phyloP scores from a whole-genome alignment of 2,329 filamentous ascomycete genomes.

The Alternaria burnsii region DNA sequence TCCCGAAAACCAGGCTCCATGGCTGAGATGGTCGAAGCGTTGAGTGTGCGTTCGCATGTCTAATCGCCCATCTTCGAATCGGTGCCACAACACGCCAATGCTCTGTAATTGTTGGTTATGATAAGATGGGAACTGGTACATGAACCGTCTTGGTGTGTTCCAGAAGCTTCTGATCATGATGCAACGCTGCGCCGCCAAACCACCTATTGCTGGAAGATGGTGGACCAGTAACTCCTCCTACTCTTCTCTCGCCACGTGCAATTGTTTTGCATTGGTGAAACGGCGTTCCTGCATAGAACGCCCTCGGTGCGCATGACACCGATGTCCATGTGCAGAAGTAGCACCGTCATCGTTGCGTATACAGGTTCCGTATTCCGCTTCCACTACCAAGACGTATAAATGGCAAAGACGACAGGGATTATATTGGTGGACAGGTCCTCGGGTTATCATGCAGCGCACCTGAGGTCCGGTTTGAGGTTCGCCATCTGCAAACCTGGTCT shows the following conservation, averaged over 20 bases:
- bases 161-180: slow-evolving; percentile 9
- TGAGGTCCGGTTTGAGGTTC: not conserved
- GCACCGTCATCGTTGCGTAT: not conserved
- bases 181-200: not conserved
- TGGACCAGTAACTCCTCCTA: not conserved
- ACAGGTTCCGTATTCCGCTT: slow-evolving; percentile 10
- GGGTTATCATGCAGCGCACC: not conserved
- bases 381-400: not conserved
- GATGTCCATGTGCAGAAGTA: not conserved
- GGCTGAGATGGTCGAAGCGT: slow-evolving; percentile 1
- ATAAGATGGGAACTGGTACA: not conserved
- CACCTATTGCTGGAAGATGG: slow-evolving; percentile 10
- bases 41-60: slow-evolving; percentile 3
- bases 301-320: not conserved
- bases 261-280: slow-evolving; percentile 11
- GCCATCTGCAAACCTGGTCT: not conserved
- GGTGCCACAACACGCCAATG: slow-evolving; percentile 8
- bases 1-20: slow-evolving; percentile 15
- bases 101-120: not conserved
- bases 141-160: slow-evolving; percentile 11
- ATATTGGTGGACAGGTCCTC: slow-evolving; percentile 7
- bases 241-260: slow-evolving; percentile 1
- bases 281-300: not conserved
- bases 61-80: slow-evolving; percentile 17
- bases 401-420: not conserved